Percentiles rank a stretch among this genome's conserved stretches.
These are phyloP conservation scores for Phaffia australis DNA, from an alignment of 768 basidiomycete genomes.

Conservation along the genomic window DNA sequence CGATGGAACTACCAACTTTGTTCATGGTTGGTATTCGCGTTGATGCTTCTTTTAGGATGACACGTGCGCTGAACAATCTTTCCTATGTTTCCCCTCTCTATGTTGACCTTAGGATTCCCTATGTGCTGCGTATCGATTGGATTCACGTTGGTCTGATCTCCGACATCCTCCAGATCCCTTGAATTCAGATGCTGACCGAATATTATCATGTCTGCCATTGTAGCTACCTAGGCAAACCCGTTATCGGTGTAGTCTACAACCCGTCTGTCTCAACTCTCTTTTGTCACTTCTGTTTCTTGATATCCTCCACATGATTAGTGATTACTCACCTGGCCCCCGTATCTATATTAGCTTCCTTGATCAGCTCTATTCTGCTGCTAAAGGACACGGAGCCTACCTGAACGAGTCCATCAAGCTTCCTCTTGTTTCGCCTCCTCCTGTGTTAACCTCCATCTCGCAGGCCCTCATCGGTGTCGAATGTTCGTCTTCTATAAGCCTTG, in stretches of 20 bases:
- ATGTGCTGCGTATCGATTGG: slow-evolving; percentile 85
- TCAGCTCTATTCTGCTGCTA: slow-evolving; percentile 60
- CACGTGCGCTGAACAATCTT: slow-evolving; percentile 51
- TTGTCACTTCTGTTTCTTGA: slow-evolving; percentile 36
- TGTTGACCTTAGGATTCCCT: slow-evolving; percentile 47
- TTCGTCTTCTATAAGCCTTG: slow-evolving; percentile 29
- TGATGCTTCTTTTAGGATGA: neutral
- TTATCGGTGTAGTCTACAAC: slow-evolving; percentile 63
- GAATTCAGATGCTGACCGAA: too few species aligned
- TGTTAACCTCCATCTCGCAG: slow-evolving; percentile 56
- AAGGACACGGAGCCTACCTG: slow-evolving; percentile 69
- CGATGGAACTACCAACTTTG: slow-evolving; percentile 33
- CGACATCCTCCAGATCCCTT: slow-evolving; percentile 59
- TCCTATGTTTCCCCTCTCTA: neutral
- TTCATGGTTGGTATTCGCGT: slow-evolving; percentile 26
- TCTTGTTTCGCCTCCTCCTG: slow-evolving; percentile 47
- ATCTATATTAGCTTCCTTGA: slow-evolving; percentile 19
- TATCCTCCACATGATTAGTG: slow-evolving; percentile 10
- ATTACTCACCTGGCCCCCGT: slow-evolving; percentile 9
- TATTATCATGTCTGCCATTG: too few species aligned
- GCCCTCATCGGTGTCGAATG: slow-evolving; percentile 71
- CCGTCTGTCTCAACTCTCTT: slow-evolving; percentile 56
- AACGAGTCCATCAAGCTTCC: slow-evolving; percentile 54
- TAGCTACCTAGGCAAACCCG: neutral
- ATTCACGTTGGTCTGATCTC: slow-evolving; percentile 50